Base-by-base conservation (phyloP, 805 yeast species). In the Metschnikowia peoriensis region DNA sequence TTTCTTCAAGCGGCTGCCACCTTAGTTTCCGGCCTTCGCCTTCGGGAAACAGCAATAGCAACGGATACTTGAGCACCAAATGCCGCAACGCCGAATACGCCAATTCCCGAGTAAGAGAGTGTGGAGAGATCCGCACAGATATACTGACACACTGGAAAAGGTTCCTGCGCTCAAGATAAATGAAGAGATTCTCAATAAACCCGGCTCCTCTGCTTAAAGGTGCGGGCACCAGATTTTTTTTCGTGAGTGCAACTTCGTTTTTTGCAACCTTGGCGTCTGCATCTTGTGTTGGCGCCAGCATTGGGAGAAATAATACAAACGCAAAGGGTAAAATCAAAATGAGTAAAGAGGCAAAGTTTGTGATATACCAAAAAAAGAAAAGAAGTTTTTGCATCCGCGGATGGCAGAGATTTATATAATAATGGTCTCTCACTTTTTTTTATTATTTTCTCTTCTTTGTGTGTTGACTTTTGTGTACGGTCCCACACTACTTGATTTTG, bases 41-140 rank as follows among this genome's bases (percentile, higher is more conserved):
- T 8, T 41, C 28, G 37, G 46, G 38, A 34, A 16, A 32, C 35
- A 16, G 41, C 17, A 44, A 38, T 10, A 49, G 41, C 38, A 49
- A 44, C 9, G 52, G 52, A 38, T 49, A 49, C 28, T 49, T 41
- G 28, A 49, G 46, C 22, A 49, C 32, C 10, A 49, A 47, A 28
- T 40, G 34, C 16, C 52, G 48, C 27, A 49, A 37, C 9, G 52
- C 49, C 8, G 34, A 29, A 10, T 34, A 44, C 10, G 48, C 52
- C 37, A 32, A 35, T 34, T 41, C 38, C 27, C 32, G 35, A 2
- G 52, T 34, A 28, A 49, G 27, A 10, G 38, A 12, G 9, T 35
- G 49, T 27, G 34, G 44, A 15, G 46, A 8, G 14, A 16, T 12
- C 37, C 38, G n/a, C 28, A 40, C 48, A n/a, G 41, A n/a, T 37